Evolutionary conservation across 2,329 filamentous ascomycete genomes (phyloP).

Genomic region (Plenodomus lindquistii): DNA sequence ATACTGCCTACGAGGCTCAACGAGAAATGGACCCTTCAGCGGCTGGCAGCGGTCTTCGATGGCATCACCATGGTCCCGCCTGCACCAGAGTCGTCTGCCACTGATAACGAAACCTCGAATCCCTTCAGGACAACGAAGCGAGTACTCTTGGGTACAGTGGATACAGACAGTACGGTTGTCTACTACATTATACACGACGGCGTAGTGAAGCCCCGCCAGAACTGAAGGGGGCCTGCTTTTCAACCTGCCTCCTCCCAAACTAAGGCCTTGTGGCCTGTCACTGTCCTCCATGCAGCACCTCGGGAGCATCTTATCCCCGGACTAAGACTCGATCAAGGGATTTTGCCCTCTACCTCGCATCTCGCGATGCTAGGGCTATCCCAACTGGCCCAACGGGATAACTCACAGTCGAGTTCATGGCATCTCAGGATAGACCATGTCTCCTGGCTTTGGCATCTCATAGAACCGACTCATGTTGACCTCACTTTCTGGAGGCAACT

Average conservation of each 20-base stretch:
- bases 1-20: constrained; percentile 72
- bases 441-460: constrained; percentile 43
- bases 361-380: constrained; percentile 2
- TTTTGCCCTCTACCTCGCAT: background rate
- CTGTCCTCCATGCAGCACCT: background rate
- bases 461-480: constrained; percentile 50
- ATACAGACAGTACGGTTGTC: constrained; percentile 80
- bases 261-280: background rate
- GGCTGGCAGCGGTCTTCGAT: constrained; percentile 73
- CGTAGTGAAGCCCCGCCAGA: constrained; percentile 84
- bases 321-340: background rate
- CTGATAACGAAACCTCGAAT: constrained; percentile 23
- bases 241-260: background rate
- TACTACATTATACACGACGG: constrained; percentile 87
- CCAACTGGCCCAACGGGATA: constrained; percentile 11
- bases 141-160: constrained; percentile 72
- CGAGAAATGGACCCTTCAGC: constrained; percentile 71
- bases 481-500: constrained; percentile 50
- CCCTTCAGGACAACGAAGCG: constrained; percentile 62
- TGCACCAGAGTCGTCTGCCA: constrained; percentile 23
- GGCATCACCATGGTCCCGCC: constrained; percentile 51
- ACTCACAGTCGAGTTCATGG: constrained; percentile 23
- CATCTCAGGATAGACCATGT: constrained; percentile 32
- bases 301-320: too few species aligned
- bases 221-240: constrained; percentile 51